Percentiles rank a stretch among this genome's conserved stretches.
Conservation (phyloP, 192 early-diverging fungal species). For the Dissophora ornata region DNA sequence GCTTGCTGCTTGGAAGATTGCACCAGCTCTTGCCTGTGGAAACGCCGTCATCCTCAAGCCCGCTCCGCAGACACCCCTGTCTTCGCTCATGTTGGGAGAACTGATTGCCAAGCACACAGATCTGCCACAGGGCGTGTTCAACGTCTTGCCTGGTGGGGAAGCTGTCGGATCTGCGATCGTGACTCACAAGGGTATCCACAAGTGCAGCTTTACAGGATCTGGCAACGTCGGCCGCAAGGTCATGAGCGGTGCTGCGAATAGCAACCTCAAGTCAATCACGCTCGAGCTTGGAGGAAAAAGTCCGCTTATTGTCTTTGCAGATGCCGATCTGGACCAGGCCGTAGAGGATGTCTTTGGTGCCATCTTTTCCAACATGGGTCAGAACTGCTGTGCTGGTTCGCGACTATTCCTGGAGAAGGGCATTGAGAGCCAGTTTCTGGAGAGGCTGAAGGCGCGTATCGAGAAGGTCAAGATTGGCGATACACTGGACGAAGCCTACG, state of each 20-base stretch:
- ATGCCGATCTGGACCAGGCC: slow-evolving; percentile 81
- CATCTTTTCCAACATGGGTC: slow-evolving; percentile 86
- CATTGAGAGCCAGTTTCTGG: slow-evolving; percentile 78
- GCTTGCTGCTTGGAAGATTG: slow-evolving; percentile 85
- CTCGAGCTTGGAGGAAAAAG: slow-evolving; percentile 94
- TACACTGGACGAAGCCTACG: slow-evolving; percentile 68
- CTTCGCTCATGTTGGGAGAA: slow-evolving; percentile 70
- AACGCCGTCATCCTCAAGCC: slow-evolving; percentile 85
- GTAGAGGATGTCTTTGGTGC: slow-evolving; percentile 73
- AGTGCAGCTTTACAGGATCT: slow-evolving; percentile 83
- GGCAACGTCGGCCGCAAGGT: slow-evolving; percentile 74
- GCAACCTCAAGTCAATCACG: slow-evolving; percentile 78
- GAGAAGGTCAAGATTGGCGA: slow-evolving; percentile 74
- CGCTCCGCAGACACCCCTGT: slow-evolving; percentile 74
- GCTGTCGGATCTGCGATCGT: slow-evolving; percentile 77
- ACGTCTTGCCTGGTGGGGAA: slow-evolving; percentile 85
- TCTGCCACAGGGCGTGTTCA: slow-evolving; percentile 83
- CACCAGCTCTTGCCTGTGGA: slow-evolving; percentile 80
- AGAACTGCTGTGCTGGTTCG: slow-evolving; percentile 82
- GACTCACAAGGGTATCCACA: slow-evolving; percentile 71
- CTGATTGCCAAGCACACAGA: slow-evolving; percentile 75
- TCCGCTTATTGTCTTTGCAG: slow-evolving; percentile 82
- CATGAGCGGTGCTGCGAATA: slow-evolving; percentile 67
- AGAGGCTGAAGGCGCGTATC: slow-evolving; percentile 64
- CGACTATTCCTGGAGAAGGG: slow-evolving; percentile 80